A percentile compares a stretch with the other conserved stretches of the same genome.
These are phyloP conservation scores for Dipodascus albidus DNA, from an alignment of 805 yeast genomes.

Conservation along the genomic window DNA sequence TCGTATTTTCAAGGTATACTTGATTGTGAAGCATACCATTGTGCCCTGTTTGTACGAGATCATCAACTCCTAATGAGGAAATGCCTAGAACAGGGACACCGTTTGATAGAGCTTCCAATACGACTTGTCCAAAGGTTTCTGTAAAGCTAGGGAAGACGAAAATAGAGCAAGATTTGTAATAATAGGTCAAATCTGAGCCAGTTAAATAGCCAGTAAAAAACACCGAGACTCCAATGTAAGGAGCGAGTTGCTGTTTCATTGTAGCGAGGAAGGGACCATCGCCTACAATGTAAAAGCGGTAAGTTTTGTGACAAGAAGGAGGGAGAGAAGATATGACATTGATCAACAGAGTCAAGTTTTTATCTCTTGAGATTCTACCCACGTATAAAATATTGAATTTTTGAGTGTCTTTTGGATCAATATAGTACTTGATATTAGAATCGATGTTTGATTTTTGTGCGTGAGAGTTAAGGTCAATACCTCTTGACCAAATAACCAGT, in stretches of 20 bases:
- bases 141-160: slow-evolving; percentile 12
- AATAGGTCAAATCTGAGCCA: slow-evolving; percentile 11
- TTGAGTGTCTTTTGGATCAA: slow-evolving; percentile 4
- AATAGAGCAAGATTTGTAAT: slow-evolving; percentile 12
- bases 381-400: slow-evolving; percentile 11
- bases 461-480: slow-evolving; percentile 10
- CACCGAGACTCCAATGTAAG: slow-evolving; percentile 6
- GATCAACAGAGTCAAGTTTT: slow-evolving; percentile 11
- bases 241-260: slow-evolving; percentile 8
- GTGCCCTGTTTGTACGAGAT: slow-evolving; percentile 6
- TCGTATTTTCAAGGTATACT: neutral
- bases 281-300: slow-evolving; percentile 11
- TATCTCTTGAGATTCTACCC: slow-evolving; percentile 15
- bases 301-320: slow-evolving; percentile 4
- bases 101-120: slow-evolving; percentile 13
- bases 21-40: neutral
- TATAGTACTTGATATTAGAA: slow-evolving; percentile 1
- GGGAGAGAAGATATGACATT: slow-evolving; percentile 2
- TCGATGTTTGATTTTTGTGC: slow-evolving; percentile 7
- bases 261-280: slow-evolving; percentile 11
- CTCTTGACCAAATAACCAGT: slow-evolving; percentile 13
- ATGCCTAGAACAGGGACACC: slow-evolving; percentile 13
- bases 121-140: slow-evolving; percentile 15
- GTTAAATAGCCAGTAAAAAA: slow-evolving; percentile 13
- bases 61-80: slow-evolving; percentile 12